These are phyloP conservation scores for Aspergillus ibericus DNA, from an alignment of 2,329 filamentous ascomycete genomes.

Conservation along the genomic window DNA sequence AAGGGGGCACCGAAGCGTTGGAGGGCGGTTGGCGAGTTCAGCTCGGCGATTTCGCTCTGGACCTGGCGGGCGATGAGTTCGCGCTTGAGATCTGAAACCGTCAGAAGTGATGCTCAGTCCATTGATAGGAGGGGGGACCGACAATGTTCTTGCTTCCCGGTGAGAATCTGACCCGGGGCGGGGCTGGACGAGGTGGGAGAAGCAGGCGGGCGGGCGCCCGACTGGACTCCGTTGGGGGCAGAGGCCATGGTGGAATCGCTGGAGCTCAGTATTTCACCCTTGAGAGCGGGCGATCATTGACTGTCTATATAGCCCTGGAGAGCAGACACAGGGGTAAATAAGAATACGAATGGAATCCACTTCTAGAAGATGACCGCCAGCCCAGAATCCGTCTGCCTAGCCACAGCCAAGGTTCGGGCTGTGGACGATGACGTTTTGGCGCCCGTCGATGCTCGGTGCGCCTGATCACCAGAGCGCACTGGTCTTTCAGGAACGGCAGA, in stretches of 20 bases:
- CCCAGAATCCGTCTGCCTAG: conserved; percentile 35
- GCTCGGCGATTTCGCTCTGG: conserved; percentile 83
- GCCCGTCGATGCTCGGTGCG: conserved; percentile 8
- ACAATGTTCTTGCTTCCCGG: conserved; percentile 99
- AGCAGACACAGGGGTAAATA: background rate
- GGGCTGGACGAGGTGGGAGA: conserved; percentile 31
- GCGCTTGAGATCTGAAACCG: conserved; percentile 77
- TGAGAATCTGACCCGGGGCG: conserved; percentile 65
- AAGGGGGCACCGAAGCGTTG: conserved; percentile 96
- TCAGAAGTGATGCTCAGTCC: conserved; percentile 6
- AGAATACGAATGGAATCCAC: background rate
- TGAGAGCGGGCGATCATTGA: conserved; percentile 6
- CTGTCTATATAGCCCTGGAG: background rate
- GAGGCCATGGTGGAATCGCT: background rate
- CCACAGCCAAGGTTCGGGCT: conserved; percentile 7
- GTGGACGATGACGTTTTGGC: conserved; percentile 20
- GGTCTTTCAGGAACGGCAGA: background rate
- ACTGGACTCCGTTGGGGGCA: conserved; percentile 9
- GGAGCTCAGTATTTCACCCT: background rate
- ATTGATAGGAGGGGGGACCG: conserved; percentile 31
- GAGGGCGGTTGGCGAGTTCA: conserved; percentile 91
- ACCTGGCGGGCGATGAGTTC: conserved; percentile 91
- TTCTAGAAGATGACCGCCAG: background rate
- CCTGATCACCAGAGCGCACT: background rate
- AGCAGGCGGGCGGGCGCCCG: conserved; percentile 11